A percentile compares a stretch with the other conserved stretches of the same genome.
These are phyloP conservation scores for Physaria fendleri DNA, from an alignment of 345 rosid genomes.

Conservation along the genomic window DNA sequence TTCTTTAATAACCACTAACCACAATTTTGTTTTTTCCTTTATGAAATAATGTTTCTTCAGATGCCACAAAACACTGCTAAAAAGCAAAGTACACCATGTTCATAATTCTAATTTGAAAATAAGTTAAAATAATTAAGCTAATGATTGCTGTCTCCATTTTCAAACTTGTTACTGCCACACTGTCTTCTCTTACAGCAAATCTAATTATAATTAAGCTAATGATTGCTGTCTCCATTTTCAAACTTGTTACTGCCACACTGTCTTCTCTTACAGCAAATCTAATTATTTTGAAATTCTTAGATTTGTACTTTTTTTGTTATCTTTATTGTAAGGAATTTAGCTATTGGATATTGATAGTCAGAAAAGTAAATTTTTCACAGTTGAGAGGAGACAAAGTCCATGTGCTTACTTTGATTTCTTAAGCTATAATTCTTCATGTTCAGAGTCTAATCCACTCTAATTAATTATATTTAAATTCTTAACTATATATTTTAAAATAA, in stretches of 20 bases:
- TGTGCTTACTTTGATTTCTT: slow-evolving; percentile 28
- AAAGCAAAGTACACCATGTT: not conserved
- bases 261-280: slow-evolving; percentile 11
- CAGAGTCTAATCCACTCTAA: slow-evolving; percentile 20
- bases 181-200: slow-evolving; percentile 20
- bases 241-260: too few relatives aligned
- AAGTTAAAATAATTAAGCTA: slow-evolving; percentile 26
- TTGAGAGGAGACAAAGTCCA: slow-evolving; percentile 33
- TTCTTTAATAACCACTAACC: not conserved
- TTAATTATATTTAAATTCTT: not conserved
- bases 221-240: too few relatives aligned
- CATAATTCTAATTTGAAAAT: not conserved
- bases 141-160: slow-evolving; percentile 36
- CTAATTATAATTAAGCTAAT: too few relatives aligned
- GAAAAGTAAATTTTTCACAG: not conserved
- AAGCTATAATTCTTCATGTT: slow-evolving; percentile 16
- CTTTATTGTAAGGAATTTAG: slow-evolving; percentile 21
- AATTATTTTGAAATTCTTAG: not conserved
- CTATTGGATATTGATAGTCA: slow-evolving; percentile 28
- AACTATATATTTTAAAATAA: not conserved
- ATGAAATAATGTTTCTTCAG: not conserved
- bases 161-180: slow-evolving; percentile 32
- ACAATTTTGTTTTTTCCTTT: not conserved
- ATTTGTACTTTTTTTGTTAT: not conserved
- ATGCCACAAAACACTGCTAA: not conserved